Conservation (phyloP, 768 basidiomycete genomes). For the Serendipita sp. region DNA sequence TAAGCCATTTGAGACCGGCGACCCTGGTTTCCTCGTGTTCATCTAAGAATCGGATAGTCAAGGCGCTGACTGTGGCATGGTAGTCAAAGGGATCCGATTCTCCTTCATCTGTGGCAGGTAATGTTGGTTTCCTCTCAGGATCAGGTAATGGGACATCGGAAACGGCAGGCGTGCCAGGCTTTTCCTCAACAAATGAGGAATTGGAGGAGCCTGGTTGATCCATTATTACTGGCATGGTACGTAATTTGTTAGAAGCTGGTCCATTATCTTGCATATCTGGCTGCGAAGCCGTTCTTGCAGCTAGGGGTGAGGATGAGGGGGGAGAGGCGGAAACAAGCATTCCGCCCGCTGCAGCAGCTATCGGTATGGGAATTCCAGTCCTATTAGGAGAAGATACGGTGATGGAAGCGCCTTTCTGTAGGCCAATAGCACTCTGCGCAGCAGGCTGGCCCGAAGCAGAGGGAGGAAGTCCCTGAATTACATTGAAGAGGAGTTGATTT, state of each 20-base stretch:
- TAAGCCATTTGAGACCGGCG: conserved; percentile 90
- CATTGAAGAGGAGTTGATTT: conserved; percentile 67
- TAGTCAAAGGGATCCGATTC: conserved; percentile 77
- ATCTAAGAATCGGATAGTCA: conserved; percentile 86
- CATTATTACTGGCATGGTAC: conserved; percentile 6
- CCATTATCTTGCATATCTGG: not conserved
- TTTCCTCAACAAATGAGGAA: conserved; percentile 2
- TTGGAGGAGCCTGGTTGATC: conserved; percentile 3
- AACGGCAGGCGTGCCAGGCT: not conserved
- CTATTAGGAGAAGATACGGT: conserved; percentile 10
- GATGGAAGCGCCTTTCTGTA: conserved; percentile 5
- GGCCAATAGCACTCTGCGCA: not conserved
- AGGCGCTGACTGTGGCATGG: conserved; percentile 75
- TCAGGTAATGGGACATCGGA: not conserved
- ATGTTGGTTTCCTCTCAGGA: conserved; percentile 6
- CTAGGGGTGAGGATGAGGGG: conserved; percentile 17
- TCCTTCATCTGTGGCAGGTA: conserved; percentile 16
- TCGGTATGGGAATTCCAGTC: conserved; percentile 3
- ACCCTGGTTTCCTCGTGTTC: conserved; percentile 95
- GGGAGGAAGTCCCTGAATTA: conserved; percentile 76
- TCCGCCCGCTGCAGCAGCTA: not conserved
- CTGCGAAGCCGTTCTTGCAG: not conserved
- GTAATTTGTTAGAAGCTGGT: conserved; percentile 1
- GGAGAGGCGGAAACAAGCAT: conserved; percentile 29
- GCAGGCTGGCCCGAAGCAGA: conserved; percentile 23